A percentile compares a stretch with the other conserved stretches of the same genome.
Evolutionary conservation across 805 yeast species (phyloP).

Genomic region (Lipomyces starkeyi): DNA sequence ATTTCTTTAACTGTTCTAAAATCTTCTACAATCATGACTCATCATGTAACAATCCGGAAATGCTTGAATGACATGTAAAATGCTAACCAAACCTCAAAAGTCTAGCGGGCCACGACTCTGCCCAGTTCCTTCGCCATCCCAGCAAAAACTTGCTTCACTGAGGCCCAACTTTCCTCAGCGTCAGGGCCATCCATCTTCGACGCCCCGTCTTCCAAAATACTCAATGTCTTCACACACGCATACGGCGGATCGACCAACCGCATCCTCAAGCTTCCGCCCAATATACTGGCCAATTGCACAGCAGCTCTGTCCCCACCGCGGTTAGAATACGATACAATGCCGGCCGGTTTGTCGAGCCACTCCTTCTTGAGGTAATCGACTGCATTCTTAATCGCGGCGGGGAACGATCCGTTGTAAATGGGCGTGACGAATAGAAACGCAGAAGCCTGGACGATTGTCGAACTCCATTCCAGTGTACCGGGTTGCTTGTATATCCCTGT

Average conservation of each 20-base stretch:
- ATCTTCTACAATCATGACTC: too few species aligned
- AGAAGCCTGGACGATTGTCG: conserved; percentile 21
- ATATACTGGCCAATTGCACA: neutral
- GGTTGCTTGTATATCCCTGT: conserved; percentile 27
- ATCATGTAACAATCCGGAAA: too few species aligned
- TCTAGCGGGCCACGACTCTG: too few species aligned
- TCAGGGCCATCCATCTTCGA: too few species aligned
- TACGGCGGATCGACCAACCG: conserved; percentile 14
- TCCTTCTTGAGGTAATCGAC: conserved; percentile 48
- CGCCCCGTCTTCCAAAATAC: too few species aligned
- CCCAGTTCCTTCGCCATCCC: too few species aligned
- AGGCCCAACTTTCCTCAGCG: too few species aligned
- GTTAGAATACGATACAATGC: conserved; percentile 43
- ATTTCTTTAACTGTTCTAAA: too few species aligned
- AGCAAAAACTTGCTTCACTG: too few species aligned
- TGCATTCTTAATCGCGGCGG: conserved; percentile 50
- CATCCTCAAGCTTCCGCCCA: conserved; percentile 14
- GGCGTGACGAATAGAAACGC: conserved; percentile 50
- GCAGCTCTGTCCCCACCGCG: conserved; percentile 26
- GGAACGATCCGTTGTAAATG: conserved; percentile 50
- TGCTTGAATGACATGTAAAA: too few species aligned
- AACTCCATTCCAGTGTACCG: conserved; percentile 25
- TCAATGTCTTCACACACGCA: too few species aligned
- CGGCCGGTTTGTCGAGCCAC: conserved; percentile 48
- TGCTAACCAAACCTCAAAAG: too few species aligned